These are phyloP conservation scores for Starmera pachycereana DNA, from an alignment of 805 yeast species.

Conservation along the genomic window DNA sequence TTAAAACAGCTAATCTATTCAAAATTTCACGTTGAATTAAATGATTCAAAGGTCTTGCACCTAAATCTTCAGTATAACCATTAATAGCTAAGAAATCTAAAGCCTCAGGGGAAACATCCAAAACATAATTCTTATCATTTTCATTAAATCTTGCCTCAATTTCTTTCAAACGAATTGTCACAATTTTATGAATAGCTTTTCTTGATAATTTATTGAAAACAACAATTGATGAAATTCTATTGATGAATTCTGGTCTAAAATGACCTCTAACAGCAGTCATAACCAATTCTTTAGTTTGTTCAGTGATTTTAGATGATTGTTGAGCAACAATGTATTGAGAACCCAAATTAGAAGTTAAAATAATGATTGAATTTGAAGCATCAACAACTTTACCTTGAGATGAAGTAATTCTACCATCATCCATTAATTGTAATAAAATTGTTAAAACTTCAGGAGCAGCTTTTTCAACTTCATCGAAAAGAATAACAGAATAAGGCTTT, in stretches of 20 bases:
- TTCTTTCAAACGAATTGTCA: conserved; percentile 73
- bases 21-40: conserved; percentile 82
- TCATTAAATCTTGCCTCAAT: conserved; percentile 77
- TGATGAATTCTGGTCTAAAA: conserved; percentile 95
- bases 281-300: conserved; percentile 63
- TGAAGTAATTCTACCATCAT: conserved; percentile 93
- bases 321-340: conserved; percentile 78
- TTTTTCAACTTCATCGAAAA: conserved; percentile 96
- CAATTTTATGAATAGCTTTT: conserved; percentile 88
- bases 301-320: conserved; percentile 52
- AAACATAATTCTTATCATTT: conserved; percentile 68
- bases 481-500: conserved; percentile 90
- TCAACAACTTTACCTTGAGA: conserved; percentile 90
- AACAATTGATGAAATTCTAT: conserved; percentile 89
- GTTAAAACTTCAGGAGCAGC: conserved; percentile 98
- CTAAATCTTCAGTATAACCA: conserved; percentile 89
- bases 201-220: conserved; percentile 88
- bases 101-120: conserved; percentile 69
- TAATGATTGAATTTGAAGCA: conserved; percentile 84
- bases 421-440: conserved; percentile 81
- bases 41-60: conserved; percentile 94
- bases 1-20: conserved; percentile 81
- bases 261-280: conserved; percentile 78
- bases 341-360: conserved; percentile 96
- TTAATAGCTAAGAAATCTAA: conserved; percentile 70